phyloP scores from a whole-genome alignment of 2,329 filamentous ascomycete genomes.

The Huntiella decipiens region DNA sequence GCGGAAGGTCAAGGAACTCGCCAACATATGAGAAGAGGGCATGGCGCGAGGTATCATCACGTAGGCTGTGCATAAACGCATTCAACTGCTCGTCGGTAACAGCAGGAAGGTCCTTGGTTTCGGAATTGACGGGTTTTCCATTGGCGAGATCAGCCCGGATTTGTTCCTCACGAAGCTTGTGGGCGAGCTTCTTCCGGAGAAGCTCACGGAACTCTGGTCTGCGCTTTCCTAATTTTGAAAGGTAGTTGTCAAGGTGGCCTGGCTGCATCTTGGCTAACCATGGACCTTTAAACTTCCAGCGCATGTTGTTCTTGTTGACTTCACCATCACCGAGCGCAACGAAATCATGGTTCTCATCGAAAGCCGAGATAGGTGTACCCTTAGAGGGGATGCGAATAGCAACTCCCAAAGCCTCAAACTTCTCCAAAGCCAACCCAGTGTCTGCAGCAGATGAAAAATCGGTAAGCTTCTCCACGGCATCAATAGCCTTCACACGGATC shows the following conservation, averaged over 20 bases:
- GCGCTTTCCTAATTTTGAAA: slow-evolving; percentile 32
- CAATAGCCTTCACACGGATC: slow-evolving; percentile 57
- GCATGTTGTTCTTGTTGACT: slow-evolving; percentile 24
- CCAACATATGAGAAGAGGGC: slow-evolving; percentile 35
- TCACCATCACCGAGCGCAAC: slow-evolving; percentile 23
- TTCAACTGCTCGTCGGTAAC: slow-evolving; percentile 33
- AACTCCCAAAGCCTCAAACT: slow-evolving; percentile 69
- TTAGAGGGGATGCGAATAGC: slow-evolving; percentile 39
- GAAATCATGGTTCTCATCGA: slow-evolving; percentile 37
- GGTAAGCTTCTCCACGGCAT: slow-evolving; percentile 74
- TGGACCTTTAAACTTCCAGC: slow-evolving; percentile 47
- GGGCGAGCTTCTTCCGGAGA: slow-evolving; percentile 29
- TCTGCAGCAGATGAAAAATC: slow-evolving; percentile 73
- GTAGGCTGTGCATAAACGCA: slow-evolving; percentile 32
- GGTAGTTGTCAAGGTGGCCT: slow-evolving; percentile 38
- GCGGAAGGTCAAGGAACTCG: slow-evolving; percentile 43
- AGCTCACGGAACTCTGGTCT: slow-evolving; percentile 36
- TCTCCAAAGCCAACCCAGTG: slow-evolving; percentile 60
- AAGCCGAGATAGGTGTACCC: slow-evolving; percentile 21
- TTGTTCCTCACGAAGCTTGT: slow-evolving; percentile 24
- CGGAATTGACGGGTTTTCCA: slow-evolving; percentile 17
- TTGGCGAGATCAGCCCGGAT: slow-evolving; percentile 22
- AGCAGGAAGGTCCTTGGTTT: slow-evolving; percentile 17
- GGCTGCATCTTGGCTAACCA: slow-evolving; percentile 45
- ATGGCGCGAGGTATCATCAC: slow-evolving; percentile 25